Evolutionary conservation across 2,329 filamentous ascomycete species (phyloP), one percentile per base, ranked within the genome.

Genomic region (Macroventuria anomochaeta): DNA sequence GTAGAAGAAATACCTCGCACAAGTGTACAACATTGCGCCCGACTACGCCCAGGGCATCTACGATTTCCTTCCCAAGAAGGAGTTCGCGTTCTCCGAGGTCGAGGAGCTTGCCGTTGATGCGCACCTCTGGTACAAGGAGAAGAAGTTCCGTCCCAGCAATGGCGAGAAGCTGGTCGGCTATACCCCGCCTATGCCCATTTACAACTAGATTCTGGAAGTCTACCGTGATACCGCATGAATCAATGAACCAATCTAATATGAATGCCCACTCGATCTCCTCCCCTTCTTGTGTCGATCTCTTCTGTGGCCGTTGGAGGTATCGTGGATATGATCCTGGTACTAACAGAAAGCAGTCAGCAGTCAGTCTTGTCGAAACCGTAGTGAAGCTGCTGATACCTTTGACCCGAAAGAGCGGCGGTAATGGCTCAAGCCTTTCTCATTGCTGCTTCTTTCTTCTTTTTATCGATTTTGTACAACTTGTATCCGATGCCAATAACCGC

Each of bases 1-100:
- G 58, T 41, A 68, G 65, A 76, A 78, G 55, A 81, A 81, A 55
- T 84, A 83, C 60, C 73, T 84, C 1, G 79, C 80, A 0, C 82
- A 84, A 65, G 72, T 79, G 41, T 79, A 81, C 66, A 78, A 79
- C 55, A 81, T 83, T 41, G 73, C 74, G 6, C 73, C 75, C 0
- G 78, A 78, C 43, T 82, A 81, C 47, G 73, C 80, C 0, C 66
- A 73, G 42, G 79, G 75, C 4, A 77, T 83, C 10, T 83, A 79
- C 55, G 72, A 80, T 25, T 58, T 75, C 10, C 66, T 83, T 44
- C 71, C 76, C 8, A 70, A 78, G 55, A 75, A 77, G 38, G 65
- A 71, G 34, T 83, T 83, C 53, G 64, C 70, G 2, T 78, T 82
- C 39, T 58, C 63, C 3, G 76, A 82, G 62, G 80, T 82, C 1